Percentiles rank a stretch among this genome's conserved stretches.
Conservation (phyloP, 352 stramenopile genomes). For the Pythium folliculosum region DNA sequence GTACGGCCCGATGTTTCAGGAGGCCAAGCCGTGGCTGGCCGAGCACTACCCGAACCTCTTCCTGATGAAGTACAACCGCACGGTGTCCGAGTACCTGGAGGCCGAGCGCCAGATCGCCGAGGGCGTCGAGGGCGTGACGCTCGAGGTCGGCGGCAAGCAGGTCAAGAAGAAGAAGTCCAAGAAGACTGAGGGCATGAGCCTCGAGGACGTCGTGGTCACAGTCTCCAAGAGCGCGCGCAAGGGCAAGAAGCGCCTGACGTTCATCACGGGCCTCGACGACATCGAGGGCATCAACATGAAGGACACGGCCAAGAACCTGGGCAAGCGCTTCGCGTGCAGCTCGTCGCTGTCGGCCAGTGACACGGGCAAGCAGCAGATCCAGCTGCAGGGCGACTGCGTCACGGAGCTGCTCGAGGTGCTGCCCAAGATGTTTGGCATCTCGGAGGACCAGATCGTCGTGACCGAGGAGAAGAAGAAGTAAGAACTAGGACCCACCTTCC, state of each 20-base stretch:
- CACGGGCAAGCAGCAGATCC: slow-evolving; percentile 77
- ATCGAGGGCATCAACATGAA: slow-evolving; percentile 85
- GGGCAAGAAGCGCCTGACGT: slow-evolving; percentile 77
- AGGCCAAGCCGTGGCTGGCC: slow-evolving; percentile 81
- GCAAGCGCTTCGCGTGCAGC: slow-evolving; percentile 83
- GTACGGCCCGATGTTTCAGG: slow-evolving; percentile 83
- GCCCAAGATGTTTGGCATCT: slow-evolving; percentile 74
- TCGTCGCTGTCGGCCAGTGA: slow-evolving; percentile 80
- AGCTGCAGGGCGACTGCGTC: slow-evolving; percentile 79
- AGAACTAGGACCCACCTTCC: neutral
- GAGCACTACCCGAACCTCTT: slow-evolving; percentile 73
- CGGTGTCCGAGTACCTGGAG: slow-evolving; percentile 71
- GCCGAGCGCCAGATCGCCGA: slow-evolving; percentile 79
- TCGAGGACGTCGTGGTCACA: slow-evolving; percentile 67
- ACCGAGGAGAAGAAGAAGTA: slow-evolving; percentile 65
- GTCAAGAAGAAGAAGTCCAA: slow-evolving; percentile 89
- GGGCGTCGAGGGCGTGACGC: slow-evolving; percentile 73
- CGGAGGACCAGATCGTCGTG: slow-evolving; percentile 73
- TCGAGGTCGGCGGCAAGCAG: slow-evolving; percentile 70
- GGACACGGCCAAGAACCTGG: slow-evolving; percentile 75
- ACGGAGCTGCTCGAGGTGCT: slow-evolving; percentile 74
- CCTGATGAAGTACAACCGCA: slow-evolving; percentile 86
- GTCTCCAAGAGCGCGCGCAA: slow-evolving; percentile 79
- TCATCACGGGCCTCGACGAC: slow-evolving; percentile 81
- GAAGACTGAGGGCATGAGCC: slow-evolving; percentile 66